Evolutionary conservation across 768 basidiomycete genomes (phyloP).

Genomic region (Tricholoma furcatifolium): DNA sequence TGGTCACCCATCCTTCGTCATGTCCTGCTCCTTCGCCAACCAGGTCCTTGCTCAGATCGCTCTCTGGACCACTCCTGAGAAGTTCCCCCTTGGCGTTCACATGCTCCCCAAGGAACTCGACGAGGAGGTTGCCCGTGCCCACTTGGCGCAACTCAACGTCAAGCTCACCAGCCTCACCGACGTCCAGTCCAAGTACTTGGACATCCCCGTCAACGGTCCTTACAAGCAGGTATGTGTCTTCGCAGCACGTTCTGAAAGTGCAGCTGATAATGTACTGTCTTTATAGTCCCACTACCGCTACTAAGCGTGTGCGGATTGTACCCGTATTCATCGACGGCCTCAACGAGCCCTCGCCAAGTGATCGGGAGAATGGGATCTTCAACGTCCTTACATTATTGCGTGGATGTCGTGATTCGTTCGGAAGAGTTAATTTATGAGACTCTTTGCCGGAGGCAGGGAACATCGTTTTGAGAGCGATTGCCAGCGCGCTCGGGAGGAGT

Average conservation of each 20-base stretch:
- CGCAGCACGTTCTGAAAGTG: background rate
- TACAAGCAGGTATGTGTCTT: constrained; percentile 46
- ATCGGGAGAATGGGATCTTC: constrained; percentile 62
- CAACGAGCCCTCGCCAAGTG: constrained; percentile 72
- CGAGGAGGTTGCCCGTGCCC: constrained; percentile 98
- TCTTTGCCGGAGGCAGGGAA: constrained; percentile 44
- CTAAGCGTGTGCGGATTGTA: constrained; percentile 30
- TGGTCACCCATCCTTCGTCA: constrained; percentile 98
- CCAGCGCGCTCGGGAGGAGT: constrained; percentile 11
- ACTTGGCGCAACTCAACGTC: constrained; percentile 88
- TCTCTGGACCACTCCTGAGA: constrained; percentile 89
- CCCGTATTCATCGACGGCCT: constrained; percentile 57
- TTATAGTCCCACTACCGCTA: constrained; percentile 44
- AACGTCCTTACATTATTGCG: constrained; percentile 51
- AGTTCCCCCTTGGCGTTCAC: constrained; percentile 97
- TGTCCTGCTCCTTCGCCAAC: constrained; percentile 99
- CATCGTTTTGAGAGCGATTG: constrained; percentile 21
- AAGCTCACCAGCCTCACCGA: constrained; percentile 78
- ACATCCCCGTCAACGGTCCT: constrained; percentile 78
- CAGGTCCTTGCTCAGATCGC: constrained; percentile 98
- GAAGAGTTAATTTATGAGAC: constrained; percentile 44
- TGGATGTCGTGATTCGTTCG: constrained; percentile 53
- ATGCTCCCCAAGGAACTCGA: constrained; percentile 98
- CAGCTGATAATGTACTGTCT: background rate
- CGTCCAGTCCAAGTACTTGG: constrained; percentile 87